These are phyloP conservation scores for Glycyrrhiza uralensis DNA, from an alignment of 306 rosid genomes.

Conservation along the genomic window DNA sequence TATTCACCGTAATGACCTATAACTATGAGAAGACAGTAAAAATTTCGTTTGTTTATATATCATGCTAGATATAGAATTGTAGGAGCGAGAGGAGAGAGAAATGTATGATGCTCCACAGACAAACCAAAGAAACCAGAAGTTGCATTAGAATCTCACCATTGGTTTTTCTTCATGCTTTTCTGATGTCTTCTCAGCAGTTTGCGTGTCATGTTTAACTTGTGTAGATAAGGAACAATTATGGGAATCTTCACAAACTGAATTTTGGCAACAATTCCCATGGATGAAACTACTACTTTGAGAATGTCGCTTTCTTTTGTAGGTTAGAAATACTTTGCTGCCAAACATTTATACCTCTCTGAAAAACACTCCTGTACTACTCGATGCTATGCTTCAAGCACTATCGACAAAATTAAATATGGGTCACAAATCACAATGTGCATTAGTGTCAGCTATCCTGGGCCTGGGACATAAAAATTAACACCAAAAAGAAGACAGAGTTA, in stretches of 20 bases:
- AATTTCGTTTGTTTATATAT: not conserved
- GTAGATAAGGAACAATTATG: constrained; percentile 13
- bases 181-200: constrained; percentile 24
- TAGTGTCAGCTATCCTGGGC: not conserved
- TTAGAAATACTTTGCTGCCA: constrained; percentile 50
- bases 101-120: not conserved
- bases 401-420: not conserved
- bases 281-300: constrained; percentile 28
- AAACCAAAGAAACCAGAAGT: constrained; percentile 5
- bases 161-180: constrained; percentile 34
- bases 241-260: constrained; percentile 17
- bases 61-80: not conserved
- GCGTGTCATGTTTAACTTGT: constrained; percentile 19
- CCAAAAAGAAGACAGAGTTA: not conserved
- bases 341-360: constrained; percentile 42
- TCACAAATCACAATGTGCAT: constrained; percentile 8
- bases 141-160: constrained; percentile 35
- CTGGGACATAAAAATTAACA: not conserved
- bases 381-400: constrained; percentile 16
- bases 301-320: constrained; percentile 55
- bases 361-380: constrained; percentile 21
- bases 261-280: constrained; percentile 28
- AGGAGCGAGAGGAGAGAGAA: not conserved
- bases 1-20: not conserved
- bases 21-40: not conserved